Conservation (phyloP, 1,284 basidiomycete species). For the Chiua sp. region DNA sequence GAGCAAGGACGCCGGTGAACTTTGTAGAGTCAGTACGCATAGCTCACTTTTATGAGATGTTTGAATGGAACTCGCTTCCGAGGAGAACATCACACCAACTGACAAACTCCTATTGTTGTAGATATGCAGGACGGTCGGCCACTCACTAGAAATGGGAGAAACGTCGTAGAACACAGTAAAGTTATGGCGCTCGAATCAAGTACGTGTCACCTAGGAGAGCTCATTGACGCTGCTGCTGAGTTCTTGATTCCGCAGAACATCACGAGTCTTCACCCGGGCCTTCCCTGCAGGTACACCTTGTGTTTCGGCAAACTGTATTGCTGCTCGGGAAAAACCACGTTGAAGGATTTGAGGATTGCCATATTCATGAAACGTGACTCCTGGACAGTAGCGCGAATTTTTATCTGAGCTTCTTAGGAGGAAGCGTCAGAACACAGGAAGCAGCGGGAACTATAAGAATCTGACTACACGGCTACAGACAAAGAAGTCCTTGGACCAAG, state of each 20-base stretch:
- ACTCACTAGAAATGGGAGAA: slow-evolving; percentile 65
- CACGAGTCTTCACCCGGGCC: slow-evolving; percentile 86
- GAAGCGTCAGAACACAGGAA: slow-evolving; percentile 39
- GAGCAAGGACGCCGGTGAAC: slow-evolving; percentile 93
- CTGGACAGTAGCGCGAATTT: slow-evolving; percentile 53
- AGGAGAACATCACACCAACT: slow-evolving; percentile 97
- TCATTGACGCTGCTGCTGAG: slow-evolving; percentile 90
- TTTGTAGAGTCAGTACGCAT: slow-evolving; percentile 35
- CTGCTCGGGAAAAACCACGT: slow-evolving; percentile 96
- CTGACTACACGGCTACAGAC: too few relatives aligned
- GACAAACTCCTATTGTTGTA: slow-evolving; percentile 94
- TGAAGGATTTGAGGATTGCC: slow-evolving; percentile 86
- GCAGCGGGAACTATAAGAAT: too few relatives aligned
- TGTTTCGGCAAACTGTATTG: slow-evolving; percentile 89
- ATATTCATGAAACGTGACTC: slow-evolving; percentile 88
- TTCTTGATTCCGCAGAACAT: slow-evolving; percentile 90
- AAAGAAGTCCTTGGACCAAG: too few relatives aligned
- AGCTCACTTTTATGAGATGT: background rate
- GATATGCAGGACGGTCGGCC: slow-evolving; percentile 98
- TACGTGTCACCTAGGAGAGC: slow-evolving; percentile 75
- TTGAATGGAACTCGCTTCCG: slow-evolving; percentile 68
- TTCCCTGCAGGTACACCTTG: slow-evolving; percentile 85
- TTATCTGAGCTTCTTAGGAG: slow-evolving; percentile 49
- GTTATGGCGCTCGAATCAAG: background rate
- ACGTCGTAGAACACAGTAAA: background rate